Conservation (phyloP, 148 eudicot species). For the Cornus kousa region DNA sequence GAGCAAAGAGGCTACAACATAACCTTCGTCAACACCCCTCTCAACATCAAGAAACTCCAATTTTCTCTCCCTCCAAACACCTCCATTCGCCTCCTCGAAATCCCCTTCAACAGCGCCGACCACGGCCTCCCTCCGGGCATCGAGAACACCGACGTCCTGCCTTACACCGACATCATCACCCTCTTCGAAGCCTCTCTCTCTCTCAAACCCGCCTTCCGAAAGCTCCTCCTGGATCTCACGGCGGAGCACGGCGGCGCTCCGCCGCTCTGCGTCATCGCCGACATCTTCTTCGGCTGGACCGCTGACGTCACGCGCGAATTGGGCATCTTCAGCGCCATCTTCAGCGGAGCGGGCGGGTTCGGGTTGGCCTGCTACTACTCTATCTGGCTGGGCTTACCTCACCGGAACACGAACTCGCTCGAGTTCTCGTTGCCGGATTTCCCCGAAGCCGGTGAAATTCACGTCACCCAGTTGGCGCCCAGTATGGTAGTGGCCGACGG, state of each 20-base stretch:
- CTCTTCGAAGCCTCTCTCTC: constrained; percentile 35
- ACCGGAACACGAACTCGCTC: constrained; percentile 13
- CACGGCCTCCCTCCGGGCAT: constrained; percentile 40
- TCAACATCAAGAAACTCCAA: constrained; percentile 43
- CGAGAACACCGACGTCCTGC: constrained; percentile 52
- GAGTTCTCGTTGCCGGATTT: constrained; percentile 42
- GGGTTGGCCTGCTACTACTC: constrained; percentile 45
- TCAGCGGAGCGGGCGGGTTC: constrained; percentile 39
- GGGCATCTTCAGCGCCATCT: constrained; percentile 34
- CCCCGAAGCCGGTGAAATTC: constrained; percentile 25
- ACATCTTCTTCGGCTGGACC: constrained; percentile 40
- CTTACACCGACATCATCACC: constrained; percentile 24
- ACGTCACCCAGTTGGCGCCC: constrained; percentile 35
- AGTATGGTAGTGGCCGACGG: constrained; percentile 29
- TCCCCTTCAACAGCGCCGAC: constrained; percentile 47
- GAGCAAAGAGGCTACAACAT: constrained; percentile 37
- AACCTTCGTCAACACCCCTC: constrained; percentile 54
- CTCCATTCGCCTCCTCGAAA: constrained; percentile 30
- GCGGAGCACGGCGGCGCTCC: constrained; percentile 6
- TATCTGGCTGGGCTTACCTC: constrained; percentile 43
- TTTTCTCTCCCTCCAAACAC: constrained; percentile 25
- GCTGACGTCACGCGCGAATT: constrained; percentile 31
- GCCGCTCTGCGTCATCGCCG: constrained; percentile 48
- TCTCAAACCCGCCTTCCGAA: constrained; percentile 36
- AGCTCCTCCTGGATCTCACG: constrained; percentile 25